Evolutionary conservation across 2,329 filamentous ascomycete genomes (phyloP).

Genomic region (Penicillium verrucosum): DNA sequence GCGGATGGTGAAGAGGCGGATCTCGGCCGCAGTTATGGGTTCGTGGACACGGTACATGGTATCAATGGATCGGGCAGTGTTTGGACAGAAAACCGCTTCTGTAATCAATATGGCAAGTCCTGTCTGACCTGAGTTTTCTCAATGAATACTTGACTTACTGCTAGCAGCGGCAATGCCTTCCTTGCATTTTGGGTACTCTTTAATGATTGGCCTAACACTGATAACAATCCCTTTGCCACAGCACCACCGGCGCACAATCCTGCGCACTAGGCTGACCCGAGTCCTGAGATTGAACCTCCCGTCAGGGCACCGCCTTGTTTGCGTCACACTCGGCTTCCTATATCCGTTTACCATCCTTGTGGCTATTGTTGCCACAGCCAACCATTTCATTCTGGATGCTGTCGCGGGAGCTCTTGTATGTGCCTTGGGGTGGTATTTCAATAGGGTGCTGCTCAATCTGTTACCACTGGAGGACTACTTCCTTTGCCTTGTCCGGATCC

Average conservation of each 20-base stretch:
- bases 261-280: constrained; percentile 30
- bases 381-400: constrained; percentile 70
- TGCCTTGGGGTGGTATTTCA: constrained; percentile 59
- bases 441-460: constrained; percentile 58
- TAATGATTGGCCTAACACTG: constrained; percentile 68
- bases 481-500: constrained; percentile 59
- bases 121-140: background rate
- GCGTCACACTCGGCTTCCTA: constrained; percentile 53
- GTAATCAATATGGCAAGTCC: constrained; percentile 66
- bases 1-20: constrained; percentile 56
- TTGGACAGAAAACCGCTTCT: constrained; percentile 70
- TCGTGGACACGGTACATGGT: constrained; percentile 59
- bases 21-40: constrained; percentile 59
- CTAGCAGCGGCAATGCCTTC: constrained; percentile 66
- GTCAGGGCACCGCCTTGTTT: constrained; percentile 51
- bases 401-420: constrained; percentile 66
- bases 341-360: constrained; percentile 65
- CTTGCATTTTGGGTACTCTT: constrained; percentile 71
- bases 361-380: constrained; percentile 68
- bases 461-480: constrained; percentile 67
- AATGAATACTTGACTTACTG: background rate
- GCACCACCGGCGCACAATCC: constrained; percentile 47
- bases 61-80: constrained; percentile 61
- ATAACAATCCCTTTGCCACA: constrained; percentile 61
- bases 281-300: constrained; percentile 42